phyloP scores from a whole-genome alignment of 1,139 yeast species.

The Zygosaccharomyces sapae region DNA sequence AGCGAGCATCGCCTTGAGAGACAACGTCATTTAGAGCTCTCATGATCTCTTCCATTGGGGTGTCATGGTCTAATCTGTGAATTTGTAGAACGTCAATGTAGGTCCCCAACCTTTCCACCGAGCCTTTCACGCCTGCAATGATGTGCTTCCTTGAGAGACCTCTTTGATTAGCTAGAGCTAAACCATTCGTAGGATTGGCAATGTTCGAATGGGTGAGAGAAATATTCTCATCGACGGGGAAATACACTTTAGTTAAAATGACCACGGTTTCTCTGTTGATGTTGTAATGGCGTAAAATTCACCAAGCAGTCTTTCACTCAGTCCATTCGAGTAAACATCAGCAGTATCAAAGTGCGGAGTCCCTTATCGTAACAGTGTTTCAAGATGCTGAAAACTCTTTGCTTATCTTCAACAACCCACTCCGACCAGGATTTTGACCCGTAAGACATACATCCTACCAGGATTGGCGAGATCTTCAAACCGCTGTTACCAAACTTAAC shows the following conservation, averaged over 20 bases:
- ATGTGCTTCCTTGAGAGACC: conserved; percentile 50
- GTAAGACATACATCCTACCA: conserved; percentile 50
- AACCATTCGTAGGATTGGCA: conserved; percentile 13
- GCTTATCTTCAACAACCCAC: conserved; percentile 43
- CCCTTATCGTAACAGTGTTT: conserved; percentile 45
- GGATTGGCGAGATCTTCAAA: conserved; percentile 42
- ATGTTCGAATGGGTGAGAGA: conserved; percentile 1
- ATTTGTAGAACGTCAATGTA: conserved; percentile 49
- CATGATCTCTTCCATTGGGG: conserved; percentile 47
- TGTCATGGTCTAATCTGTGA: conserved; percentile 43
- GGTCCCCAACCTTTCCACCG: conserved; percentile 47
- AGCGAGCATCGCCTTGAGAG: conserved; percentile 41
- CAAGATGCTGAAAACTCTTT: conserved; percentile 36
- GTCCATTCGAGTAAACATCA: conserved; percentile 41
- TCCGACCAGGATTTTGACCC: conserved; percentile 42
- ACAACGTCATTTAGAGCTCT: conserved; percentile 47
- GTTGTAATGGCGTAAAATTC: conserved; percentile 38
- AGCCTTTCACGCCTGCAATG: conserved; percentile 42
- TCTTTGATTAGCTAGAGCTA: conserved; percentile 30
- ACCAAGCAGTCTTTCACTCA: conserved; percentile 39
- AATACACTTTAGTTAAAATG: conserved; percentile 40
- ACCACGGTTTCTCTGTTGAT: conserved; percentile 42
- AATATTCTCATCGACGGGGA: conserved; percentile 27
- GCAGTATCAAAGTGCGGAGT: conserved; percentile 47
- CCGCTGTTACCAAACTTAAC: conserved; percentile 28